phyloP scores from a whole-genome alignment of 139 green algal genomes.

The Zygnema cylindricum region DNA sequence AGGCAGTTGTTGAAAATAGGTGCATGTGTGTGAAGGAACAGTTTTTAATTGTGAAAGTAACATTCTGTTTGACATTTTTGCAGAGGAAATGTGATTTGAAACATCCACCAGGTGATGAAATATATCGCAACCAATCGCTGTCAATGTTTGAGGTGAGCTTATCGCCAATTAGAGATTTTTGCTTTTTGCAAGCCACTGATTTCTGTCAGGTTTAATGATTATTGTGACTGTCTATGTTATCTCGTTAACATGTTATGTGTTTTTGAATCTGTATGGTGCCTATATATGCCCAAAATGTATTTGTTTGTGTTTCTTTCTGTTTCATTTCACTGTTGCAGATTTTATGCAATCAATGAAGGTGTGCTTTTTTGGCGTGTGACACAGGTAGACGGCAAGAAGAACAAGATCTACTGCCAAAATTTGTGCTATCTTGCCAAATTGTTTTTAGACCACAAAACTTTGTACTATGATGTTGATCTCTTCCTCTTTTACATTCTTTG shows the following conservation, averaged over 20 bases:
- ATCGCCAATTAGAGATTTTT: no score
- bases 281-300: no score
- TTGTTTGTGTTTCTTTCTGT: no score
- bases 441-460: conserved; percentile 99
- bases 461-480: conserved; percentile 99
- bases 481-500: conserved; percentile 99
- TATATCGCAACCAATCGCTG: conserved; percentile 80
- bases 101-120: conserved; percentile 97
- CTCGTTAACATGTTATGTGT: no score
- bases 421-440: conserved; percentile 98
- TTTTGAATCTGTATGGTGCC: no score
- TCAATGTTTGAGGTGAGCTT: conserved; percentile 67
- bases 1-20: no score
- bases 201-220: no score
- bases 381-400: conserved; percentile 85
- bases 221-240: no score
- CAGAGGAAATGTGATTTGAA: conserved; percentile 82
- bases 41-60: no score
- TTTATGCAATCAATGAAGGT: neutral
- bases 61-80: neutral
- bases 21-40: no score
- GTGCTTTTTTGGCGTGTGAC: neutral
- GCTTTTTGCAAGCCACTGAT: no score
- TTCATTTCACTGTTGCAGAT: no score
- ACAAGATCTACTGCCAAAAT: conserved; percentile 95